Percentiles rank a stretch among this genome's conserved stretches.
phyloP scores from a whole-genome alignment of 2,329 filamentous ascomycete genomes.

The Fusarium sp. region DNA sequence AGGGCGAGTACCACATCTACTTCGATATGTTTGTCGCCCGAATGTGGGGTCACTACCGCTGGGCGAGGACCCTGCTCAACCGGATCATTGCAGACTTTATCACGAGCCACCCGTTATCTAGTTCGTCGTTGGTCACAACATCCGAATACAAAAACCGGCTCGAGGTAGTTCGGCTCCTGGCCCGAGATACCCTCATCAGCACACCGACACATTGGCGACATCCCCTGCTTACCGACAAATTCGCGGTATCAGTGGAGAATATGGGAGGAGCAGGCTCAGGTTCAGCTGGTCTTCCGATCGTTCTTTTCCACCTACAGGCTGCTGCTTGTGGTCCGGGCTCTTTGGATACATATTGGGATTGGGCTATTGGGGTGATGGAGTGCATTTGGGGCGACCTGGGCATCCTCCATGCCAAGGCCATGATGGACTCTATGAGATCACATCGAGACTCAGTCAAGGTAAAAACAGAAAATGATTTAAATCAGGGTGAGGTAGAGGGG shows the following conservation, averaged over 20 bases:
- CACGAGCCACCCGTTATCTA: conserved; percentile 54
- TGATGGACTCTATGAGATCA: conserved; percentile 57
- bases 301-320: conserved; percentile 62
- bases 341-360: conserved; percentile 56
- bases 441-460: conserved; percentile 33
- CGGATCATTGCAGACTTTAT: conserved; percentile 60
- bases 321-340: conserved; percentile 62
- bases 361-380: conserved; percentile 59
- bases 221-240: conserved; percentile 56
- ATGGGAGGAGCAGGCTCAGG: conserved; percentile 57
- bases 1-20: conserved; percentile 67
- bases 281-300: conserved; percentile 60
- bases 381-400: conserved; percentile 65
- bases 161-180: conserved; percentile 52
- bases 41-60: conserved; percentile 71
- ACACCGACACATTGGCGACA: conserved; percentile 65
- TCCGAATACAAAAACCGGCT: conserved; percentile 49
- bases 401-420: conserved; percentile 61
- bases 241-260: conserved; percentile 51
- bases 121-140: conserved; percentile 47
- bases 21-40: conserved; percentile 64
- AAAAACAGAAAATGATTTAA: conserved; percentile 17
- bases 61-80: conserved; percentile 65
- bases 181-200: conserved; percentile 59
- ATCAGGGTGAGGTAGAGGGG: conserved; percentile 1